Evolutionary conservation across 257 asterid species (phyloP).

Genomic region (Oldenlandia corymbosa): DNA sequence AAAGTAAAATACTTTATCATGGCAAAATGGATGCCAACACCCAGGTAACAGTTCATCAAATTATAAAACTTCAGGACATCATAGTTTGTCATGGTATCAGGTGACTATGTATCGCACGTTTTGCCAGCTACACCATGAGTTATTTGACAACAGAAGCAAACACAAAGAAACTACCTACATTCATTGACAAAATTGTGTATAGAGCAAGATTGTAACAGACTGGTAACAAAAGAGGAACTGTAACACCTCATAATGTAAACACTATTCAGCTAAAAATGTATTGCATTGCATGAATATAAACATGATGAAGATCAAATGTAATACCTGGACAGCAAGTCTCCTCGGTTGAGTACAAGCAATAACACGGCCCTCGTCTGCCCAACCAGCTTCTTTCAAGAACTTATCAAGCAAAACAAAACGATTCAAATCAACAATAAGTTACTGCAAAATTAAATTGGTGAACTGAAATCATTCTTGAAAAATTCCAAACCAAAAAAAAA

Average conservation of each 20-base stretch:
- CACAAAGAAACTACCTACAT: no score
- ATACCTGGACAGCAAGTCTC: constrained; percentile 96
- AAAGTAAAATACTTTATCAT: no score
- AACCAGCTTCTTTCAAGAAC: constrained; percentile 89
- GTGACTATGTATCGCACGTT: no score
- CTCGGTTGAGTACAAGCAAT: constrained; percentile 96
- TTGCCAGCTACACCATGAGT: no score
- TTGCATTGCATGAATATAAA: background rate
- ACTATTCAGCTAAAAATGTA: background rate
- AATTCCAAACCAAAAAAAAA: no score
- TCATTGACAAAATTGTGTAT: no score
- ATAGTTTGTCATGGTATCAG: no score
- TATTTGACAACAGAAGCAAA: no score
- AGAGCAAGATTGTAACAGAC: background rate
- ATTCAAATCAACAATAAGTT: background rate
- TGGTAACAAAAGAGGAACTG: background rate
- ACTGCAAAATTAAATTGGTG: background rate
- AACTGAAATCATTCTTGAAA: background rate
- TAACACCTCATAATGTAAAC: background rate
- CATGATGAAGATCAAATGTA: background rate
- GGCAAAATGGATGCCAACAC: no score
- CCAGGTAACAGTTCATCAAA: no score
- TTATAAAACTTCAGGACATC: no score
- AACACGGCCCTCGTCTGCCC: constrained; percentile 93
- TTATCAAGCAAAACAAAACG: constrained; percentile 24